Conservation (phyloP, 495 filamentous ascomycete genomes). For the Aspergillus funiculosus region DNA sequence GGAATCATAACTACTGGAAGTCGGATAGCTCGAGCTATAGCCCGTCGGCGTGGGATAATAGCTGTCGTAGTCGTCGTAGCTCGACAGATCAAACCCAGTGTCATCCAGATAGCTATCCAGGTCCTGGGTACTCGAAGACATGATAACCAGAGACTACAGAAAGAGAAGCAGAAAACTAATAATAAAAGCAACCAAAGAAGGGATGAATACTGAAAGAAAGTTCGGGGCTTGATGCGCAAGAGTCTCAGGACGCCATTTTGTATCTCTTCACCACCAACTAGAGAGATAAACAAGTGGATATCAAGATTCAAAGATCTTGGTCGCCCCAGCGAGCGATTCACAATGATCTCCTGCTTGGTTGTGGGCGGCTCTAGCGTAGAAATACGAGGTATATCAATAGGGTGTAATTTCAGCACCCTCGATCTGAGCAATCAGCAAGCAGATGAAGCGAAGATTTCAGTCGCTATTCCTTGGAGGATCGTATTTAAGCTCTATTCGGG, state of each 20-base stretch:
- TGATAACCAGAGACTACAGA: not conserved
- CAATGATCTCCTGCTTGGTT: constrained; percentile 2
- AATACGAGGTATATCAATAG: constrained; percentile 9
- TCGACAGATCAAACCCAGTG: not conserved
- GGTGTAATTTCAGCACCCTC: not conserved
- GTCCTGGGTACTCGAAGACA: not conserved
- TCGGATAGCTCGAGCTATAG: not conserved
- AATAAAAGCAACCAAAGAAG: not conserved
- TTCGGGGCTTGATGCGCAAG: not conserved
- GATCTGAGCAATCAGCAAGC: constrained; percentile 2
- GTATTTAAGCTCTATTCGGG: constrained; percentile 4
- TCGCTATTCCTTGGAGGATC: not conserved
- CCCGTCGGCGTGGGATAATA: not conserved
- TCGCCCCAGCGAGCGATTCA: not conserved
- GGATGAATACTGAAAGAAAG: not conserved
- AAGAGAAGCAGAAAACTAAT: not conserved
- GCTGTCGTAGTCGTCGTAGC: not conserved
- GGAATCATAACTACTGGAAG: not conserved
- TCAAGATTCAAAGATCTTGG: not conserved
- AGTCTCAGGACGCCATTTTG: not conserved
- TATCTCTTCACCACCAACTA: not conserved
- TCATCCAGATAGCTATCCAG: not conserved
- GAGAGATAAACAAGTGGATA: too few relatives aligned
- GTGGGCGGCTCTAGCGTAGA: constrained; percentile 7
- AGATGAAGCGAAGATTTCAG: not conserved